Evolutionary conservation across 345 rosid genomes (phyloP), one percentile per base, ranked within the genome.

Genomic region (Salix brachista): DNA sequence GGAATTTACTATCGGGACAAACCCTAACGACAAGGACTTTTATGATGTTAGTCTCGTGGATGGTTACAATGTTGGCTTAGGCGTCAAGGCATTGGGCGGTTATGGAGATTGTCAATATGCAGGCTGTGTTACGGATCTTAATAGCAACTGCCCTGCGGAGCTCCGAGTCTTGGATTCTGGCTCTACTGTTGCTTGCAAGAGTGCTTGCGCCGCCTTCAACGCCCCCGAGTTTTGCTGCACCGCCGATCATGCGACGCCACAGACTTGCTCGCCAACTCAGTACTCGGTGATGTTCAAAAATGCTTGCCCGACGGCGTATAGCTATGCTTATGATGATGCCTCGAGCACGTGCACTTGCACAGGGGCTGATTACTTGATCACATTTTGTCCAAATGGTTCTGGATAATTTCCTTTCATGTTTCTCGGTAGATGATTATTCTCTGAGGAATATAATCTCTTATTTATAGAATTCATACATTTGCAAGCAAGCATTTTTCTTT

Each of bases 1-100:
- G 0, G 98, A 92, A 73, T 91, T 94, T 86, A 94, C 98, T 12
- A 80, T 90, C 25, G 95, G 86, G 14, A 68, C 84, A 0, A 67
- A 42, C 73, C 65, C 80, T 1, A 58, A 39, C 19, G 87, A 81
- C 25, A 91, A 86, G 77, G 98, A 94, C 75, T 94, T 92, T 77
- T 94, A 94, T 74, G 97, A 92, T 82, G 93, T 92, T n/a, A 94
- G 97, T 26, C 87, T 94, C 5, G 98, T 94, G 42, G 98, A 94
- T 75, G 98, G 98, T 2, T 94, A 94, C 88, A 94, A 94, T 50
- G 87, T 92, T n/a, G 94, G 85, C 56, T 70, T 92, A 85, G 91
- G 91, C 3, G 91, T 92, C 0, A 84, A 80, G 84, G 89, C 97
- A 0, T 65, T 78, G 12, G 93, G 94, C 18, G 92, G 97, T 0